Base-by-base conservation (phyloP, 345 rosid genomes). In the Brassica juncea region DNA sequence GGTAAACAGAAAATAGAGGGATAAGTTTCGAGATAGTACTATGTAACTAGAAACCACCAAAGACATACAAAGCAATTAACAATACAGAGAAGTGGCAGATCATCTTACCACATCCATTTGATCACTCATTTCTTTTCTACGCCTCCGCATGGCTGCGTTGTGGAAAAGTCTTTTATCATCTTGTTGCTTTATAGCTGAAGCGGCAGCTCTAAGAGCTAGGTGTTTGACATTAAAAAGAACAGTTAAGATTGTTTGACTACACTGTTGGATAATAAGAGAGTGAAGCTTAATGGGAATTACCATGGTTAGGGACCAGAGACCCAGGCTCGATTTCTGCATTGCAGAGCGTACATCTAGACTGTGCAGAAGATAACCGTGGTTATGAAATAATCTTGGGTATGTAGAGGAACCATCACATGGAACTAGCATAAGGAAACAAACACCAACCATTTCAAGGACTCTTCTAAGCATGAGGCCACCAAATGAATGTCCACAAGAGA, bases 401-500 rank as follows among this genome's bases (percentile, higher is more conserved):
- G 35, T 28, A 64, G 72, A 74, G 42, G 72, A 80, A 63, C 35
- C 71, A 74, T 59, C 61, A 70, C 68, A 70, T 21, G 39, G 55
- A 39, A 70, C 55, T 55, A 70, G 83, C 31, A 58, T 37, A 64
- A 76, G 42, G 37, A 76, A 71, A 71, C 34, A 37, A 35, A 58
- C 39, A 76, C 86, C 86, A 82, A 95, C 99, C 86, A 80, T 89
- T 68, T 95, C 97, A 64, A 91, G 80, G 68, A 95, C 99, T 83
- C 88, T 90, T 80, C 88, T 88, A 73, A 95, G 94, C 98, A 91
- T 90, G 77, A 89, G 90, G 57, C 99, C 98, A 71, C 98, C 99
- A 84, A 95, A 95, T 32, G 99, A 95, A 86, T 95, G 99, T 70
- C 99, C 99, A 64, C 99, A 95, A 37, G 99, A 90, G 72, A 93